Conservation (phyloP, 2,329 filamentous ascomycete genomes). For the Cryphonectria radicalis region DNA sequence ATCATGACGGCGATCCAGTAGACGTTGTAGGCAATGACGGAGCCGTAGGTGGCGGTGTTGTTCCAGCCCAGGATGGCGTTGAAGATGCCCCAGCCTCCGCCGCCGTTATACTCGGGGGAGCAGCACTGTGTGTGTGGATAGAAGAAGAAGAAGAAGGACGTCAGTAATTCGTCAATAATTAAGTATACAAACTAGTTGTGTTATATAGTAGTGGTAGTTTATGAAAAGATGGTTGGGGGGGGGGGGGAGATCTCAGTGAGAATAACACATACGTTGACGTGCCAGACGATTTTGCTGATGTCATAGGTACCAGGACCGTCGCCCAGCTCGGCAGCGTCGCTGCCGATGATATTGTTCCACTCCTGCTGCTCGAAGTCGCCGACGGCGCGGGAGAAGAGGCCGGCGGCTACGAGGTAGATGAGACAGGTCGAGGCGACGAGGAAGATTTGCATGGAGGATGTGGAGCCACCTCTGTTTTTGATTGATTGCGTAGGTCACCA, state of each 20-base stretch:
- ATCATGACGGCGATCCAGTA: conserved; percentile 68
- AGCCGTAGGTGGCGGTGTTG: conserved; percentile 70
- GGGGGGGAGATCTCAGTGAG: too few species aligned
- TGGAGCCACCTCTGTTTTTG: conserved; percentile 59
- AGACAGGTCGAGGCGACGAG: conserved; percentile 82
- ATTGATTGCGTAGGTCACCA: neutral
- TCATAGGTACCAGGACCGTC: conserved; percentile 69
- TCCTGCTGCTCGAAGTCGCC: conserved; percentile 74
- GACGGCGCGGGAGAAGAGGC: conserved; percentile 76
- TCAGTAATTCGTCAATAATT: too few species aligned
- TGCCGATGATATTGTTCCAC: conserved; percentile 57
- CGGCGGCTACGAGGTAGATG: conserved; percentile 82
- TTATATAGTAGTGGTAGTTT: neutral
- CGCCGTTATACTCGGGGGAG: conserved; percentile 65
- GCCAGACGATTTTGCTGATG: conserved; percentile 69
- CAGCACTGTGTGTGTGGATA: conserved; percentile 59
- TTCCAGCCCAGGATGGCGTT: conserved; percentile 74
- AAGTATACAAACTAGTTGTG: too few species aligned
- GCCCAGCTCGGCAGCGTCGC: conserved; percentile 64
- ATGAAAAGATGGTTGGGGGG: conserved; percentile 16
- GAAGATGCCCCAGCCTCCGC: conserved; percentile 74
- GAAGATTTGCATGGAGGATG: conserved; percentile 73
- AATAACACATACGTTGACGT: conserved; percentile 59
- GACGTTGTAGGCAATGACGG: conserved; percentile 69
- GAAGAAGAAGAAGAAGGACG: neutral